These are phyloP conservation scores for Hippophae gyantsensis DNA, from an alignment of 306 rosid genomes.

Conservation along the genomic window DNA sequence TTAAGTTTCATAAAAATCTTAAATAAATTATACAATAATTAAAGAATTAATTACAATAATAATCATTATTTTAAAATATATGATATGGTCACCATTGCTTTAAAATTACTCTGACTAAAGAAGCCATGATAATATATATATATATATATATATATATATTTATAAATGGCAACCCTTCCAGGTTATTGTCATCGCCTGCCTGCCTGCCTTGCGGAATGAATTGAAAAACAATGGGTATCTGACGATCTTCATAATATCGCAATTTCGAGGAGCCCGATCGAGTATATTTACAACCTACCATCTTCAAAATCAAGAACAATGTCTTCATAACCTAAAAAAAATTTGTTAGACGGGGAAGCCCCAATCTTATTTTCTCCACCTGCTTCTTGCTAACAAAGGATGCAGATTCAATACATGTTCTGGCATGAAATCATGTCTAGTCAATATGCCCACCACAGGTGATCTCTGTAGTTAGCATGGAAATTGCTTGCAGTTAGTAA, in stretches of 20 bases:
- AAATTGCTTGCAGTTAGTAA: not conserved
- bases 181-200: slow-evolving; percentile 10
- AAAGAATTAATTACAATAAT: too few species aligned
- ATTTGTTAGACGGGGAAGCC: slow-evolving; percentile 21
- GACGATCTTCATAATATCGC: not conserved
- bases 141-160: too few species aligned
- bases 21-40: too few species aligned
- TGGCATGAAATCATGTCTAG: slow-evolving; percentile 83
- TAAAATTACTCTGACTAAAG: too few species aligned
- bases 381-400: slow-evolving; percentile 58
- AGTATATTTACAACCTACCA: slow-evolving; percentile 11
- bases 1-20: too few species aligned
- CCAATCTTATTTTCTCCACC: slow-evolving; percentile 57
- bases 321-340: slow-evolving; percentile 16
- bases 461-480: slow-evolving; percentile 49
- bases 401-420: slow-evolving; percentile 70
- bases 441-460: slow-evolving; percentile 73
- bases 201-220: slow-evolving; percentile 1
- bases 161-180: not conserved
- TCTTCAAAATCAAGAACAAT: slow-evolving; percentile 1
- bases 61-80: too few species aligned
- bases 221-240: not conserved
- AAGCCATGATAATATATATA: too few species aligned
- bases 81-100: too few species aligned
- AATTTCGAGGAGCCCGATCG: not conserved